These are phyloP conservation scores for Talaromyces verruculosus DNA, from an alignment of 2,329 filamentous ascomycete genomes.

Conservation along the genomic window DNA sequence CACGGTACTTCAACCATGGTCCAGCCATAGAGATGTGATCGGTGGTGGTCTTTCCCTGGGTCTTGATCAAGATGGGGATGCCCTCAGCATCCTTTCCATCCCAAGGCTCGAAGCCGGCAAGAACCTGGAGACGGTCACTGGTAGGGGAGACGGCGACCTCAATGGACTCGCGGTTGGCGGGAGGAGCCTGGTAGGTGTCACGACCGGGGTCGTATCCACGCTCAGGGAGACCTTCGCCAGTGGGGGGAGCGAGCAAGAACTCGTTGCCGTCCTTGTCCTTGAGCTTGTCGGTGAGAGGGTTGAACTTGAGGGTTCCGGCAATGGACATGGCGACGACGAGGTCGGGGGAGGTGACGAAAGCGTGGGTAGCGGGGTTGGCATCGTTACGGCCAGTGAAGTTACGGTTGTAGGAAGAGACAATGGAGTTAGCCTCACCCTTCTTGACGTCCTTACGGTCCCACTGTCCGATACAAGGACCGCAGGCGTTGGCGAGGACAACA, in stretches of 20 bases:
- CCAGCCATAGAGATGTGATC: conserved; percentile 98
- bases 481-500: conserved; percentile 92
- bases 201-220: conserved; percentile 86
- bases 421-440: conserved; percentile 95
- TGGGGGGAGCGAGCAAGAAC: conserved; percentile 80
- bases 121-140: conserved; percentile 91
- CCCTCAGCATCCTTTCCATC: conserved; percentile 84
- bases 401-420: conserved; percentile 98
- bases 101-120: conserved; percentile 83
- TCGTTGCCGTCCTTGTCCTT: conserved; percentile 97
- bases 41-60: conserved; percentile 92
- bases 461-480: conserved; percentile 88
- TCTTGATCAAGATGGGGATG: conserved; percentile 93
- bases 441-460: conserved; percentile 93
- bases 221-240: conserved; percentile 75
- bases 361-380: conserved; percentile 90
- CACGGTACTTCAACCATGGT: conserved; percentile 98
- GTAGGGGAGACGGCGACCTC: conserved; percentile 79
- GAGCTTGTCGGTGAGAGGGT: conserved; percentile 86
- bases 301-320: conserved; percentile 85
- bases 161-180: conserved; percentile 70
- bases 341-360: conserved; percentile 88
- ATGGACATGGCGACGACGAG: conserved; percentile 83
- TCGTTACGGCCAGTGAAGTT: conserved; percentile 99
- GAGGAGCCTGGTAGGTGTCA: conserved; percentile 95